phyloP scores from a whole-genome alignment of 2,329 filamentous ascomycete species.

The Trichoderma guizhouense region DNA sequence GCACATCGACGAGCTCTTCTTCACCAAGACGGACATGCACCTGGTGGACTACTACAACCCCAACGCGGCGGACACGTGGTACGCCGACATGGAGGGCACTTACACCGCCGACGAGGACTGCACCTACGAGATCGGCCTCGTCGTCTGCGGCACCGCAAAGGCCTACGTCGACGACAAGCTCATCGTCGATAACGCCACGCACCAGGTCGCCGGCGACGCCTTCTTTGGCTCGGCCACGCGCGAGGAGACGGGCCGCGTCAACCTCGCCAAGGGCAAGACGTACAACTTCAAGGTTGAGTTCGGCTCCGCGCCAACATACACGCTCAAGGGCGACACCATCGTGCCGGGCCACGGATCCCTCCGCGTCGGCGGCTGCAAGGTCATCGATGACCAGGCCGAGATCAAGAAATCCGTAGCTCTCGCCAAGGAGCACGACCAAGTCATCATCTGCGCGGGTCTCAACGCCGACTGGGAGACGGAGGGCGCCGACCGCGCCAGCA shows the following conservation, averaged over 20 bases:
- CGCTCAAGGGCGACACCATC: slow-evolving; percentile 48
- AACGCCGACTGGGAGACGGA: slow-evolving; percentile 82
- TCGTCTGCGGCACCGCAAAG: slow-evolving; percentile 63
- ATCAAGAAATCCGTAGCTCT: slow-evolving; percentile 64
- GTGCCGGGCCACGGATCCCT: slow-evolving; percentile 59
- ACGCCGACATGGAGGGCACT: slow-evolving; percentile 58
- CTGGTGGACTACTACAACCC: slow-evolving; percentile 52
- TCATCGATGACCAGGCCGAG: slow-evolving; percentile 55
- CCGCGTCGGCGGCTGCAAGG: slow-evolving; percentile 58
- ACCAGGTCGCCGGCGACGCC: slow-evolving; percentile 58
- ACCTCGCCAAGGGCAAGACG: slow-evolving; percentile 55
- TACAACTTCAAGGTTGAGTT: slow-evolving; percentile 61
- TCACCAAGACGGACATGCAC: slow-evolving; percentile 48
- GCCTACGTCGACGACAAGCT: slow-evolving; percentile 60
- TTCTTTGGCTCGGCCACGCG: slow-evolving; percentile 64
- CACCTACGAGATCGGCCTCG: slow-evolving; percentile 62
- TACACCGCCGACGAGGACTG: slow-evolving; percentile 59
- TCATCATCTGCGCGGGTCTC: slow-evolving; percentile 73
- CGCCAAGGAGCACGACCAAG: slow-evolving; percentile 69
- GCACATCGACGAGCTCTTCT: slow-evolving; percentile 48
- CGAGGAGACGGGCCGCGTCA: slow-evolving; percentile 58
- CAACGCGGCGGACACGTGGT: slow-evolving; percentile 54
- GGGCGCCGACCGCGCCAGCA: slow-evolving; percentile 71
- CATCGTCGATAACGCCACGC: slow-evolving; percentile 63
- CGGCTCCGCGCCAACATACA: slow-evolving; percentile 56